phyloP scores from a whole-genome alignment of 2,329 filamentous ascomycete species.

The Aspergillus sp. region DNA sequence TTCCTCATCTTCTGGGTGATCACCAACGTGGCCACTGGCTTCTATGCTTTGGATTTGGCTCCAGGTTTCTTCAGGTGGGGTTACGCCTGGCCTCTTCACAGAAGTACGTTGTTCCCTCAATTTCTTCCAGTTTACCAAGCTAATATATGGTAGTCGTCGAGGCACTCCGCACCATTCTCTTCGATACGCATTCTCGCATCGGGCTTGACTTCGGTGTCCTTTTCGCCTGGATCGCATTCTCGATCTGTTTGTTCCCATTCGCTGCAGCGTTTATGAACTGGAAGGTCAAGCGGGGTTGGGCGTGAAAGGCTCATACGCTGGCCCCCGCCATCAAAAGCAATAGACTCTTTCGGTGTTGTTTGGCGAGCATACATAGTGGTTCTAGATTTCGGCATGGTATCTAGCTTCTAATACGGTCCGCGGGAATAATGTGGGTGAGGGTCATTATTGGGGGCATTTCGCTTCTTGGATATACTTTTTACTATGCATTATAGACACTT shows the following conservation, averaged over 20 bases:
- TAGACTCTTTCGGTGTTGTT: neutral
- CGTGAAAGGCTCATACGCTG: neutral
- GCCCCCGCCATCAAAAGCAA: neutral
- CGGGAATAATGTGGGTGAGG: neutral
- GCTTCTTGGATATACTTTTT: too few relatives aligned
- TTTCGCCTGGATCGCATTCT: conserved; percentile 54
- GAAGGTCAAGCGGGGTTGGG: conserved; percentile 32
- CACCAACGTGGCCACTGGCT: conserved; percentile 62
- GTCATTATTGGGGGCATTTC: neutral
- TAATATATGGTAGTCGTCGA: conserved; percentile 52
- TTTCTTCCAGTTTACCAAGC: neutral
- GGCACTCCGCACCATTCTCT: conserved; percentile 61
- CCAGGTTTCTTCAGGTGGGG: conserved; percentile 63
- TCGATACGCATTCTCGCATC: conserved; percentile 60
- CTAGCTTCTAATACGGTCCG: too few relatives aligned
- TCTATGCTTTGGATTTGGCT: conserved; percentile 62
- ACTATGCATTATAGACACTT: too few relatives aligned
- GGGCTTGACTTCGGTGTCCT: conserved; percentile 63
- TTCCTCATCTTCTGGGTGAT: conserved; percentile 71
- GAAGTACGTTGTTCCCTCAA: conserved; percentile 42
- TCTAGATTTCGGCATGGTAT: neutral
- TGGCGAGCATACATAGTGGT: too few relatives aligned
- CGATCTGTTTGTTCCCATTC: conserved; percentile 30
- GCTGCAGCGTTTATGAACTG: conserved; percentile 35
- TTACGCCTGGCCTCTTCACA: conserved; percentile 65